These are phyloP conservation scores for Leptodermis oblonga DNA, from an alignment of 257 asterid genomes.

Conservation along the genomic window DNA sequence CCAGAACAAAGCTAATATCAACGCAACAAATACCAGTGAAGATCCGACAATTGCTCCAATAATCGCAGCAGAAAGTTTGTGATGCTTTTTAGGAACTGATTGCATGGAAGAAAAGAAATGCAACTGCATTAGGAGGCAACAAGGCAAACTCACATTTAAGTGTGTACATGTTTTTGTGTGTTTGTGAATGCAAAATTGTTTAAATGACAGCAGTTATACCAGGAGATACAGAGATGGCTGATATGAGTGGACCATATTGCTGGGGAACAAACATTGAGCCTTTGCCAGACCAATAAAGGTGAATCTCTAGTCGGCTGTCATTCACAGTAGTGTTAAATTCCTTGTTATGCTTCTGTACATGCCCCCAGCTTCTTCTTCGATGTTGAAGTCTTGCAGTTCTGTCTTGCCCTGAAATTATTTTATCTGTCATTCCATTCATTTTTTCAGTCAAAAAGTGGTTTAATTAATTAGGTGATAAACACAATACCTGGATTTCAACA, in stretches of 20 bases:
- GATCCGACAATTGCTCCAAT: not conserved
- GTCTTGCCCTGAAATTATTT: constrained; percentile 4
- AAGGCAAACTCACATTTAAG: not conserved
- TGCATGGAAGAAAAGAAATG: not conserved
- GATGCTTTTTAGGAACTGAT: constrained; percentile 9
- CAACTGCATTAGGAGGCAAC: not conserved
- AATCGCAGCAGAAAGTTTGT: not conserved
- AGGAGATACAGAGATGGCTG: constrained; percentile 24
- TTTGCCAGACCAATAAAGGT: constrained; percentile 28
- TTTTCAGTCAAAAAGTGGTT: too few species aligned
- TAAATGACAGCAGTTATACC: not conserved
- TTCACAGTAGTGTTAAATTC: not conserved
- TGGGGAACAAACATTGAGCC: not conserved
- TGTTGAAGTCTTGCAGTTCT: constrained; percentile 8
- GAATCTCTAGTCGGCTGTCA: constrained; percentile 17
- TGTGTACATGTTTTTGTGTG: too few species aligned
- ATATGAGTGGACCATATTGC: constrained; percentile 17
- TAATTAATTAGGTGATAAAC: not conserved
- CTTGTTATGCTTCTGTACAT: not conserved
- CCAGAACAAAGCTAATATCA: constrained; percentile 13
- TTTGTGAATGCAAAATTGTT: too few species aligned
- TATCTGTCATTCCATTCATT: not conserved
- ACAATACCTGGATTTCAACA: constrained; percentile 23
- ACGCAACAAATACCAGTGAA: too few species aligned
- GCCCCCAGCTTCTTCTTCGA: constrained; percentile 1